Evolutionary conservation across 106 monocot genomes (phyloP), one percentile per base, ranked within the genome.

Genomic region (Dioscorea dumetorum): DNA sequence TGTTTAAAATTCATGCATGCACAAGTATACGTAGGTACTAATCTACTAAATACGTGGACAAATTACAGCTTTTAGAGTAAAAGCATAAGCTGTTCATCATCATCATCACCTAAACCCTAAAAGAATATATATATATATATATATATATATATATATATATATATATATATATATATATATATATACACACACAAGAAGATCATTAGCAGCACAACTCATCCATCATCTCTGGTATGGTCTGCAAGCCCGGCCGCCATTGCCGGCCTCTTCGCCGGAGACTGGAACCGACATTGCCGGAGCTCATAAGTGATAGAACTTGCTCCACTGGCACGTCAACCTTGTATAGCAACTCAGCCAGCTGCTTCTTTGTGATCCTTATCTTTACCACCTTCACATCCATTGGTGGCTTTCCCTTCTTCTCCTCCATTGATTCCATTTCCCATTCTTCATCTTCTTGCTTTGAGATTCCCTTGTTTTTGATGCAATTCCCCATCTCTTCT

Each of bases 321-420:
- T n/a, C 10, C 69, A 54, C 56, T 69, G 69, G 7, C 4, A 41
- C 33, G 33, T 69, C 69, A 9, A 34, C 69, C 57, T 57, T 19
- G 17, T 17, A 15, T 17, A 69, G 24, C 56, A 69, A 21, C 56
- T 69, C 54, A 24, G 22, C 69, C 69, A 69, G 13, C 32, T 69
- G 69, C 56, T 69, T 69, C 69, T 69, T 69, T 21, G 69, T 56
- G 12, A 69, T 54, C 69, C 33, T 69, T 31, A 69, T 57, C 69
- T 69, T 69, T 13, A 69, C 32, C 69, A 57, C 69, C 56, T 24
- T 69, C 22, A 11, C 2, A 17, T 18, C 11, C 66, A 49, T n/a
- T 49, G n/a, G 56, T 56, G 0, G 18, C 68, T 14, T 4, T 57
- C 2, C 18, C 33, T 23, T 33, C 57, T 0, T n/a, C 19, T 57